Conservation (phyloP, 2,329 filamentous ascomycete species). For the Diaporthe destruens region DNA sequence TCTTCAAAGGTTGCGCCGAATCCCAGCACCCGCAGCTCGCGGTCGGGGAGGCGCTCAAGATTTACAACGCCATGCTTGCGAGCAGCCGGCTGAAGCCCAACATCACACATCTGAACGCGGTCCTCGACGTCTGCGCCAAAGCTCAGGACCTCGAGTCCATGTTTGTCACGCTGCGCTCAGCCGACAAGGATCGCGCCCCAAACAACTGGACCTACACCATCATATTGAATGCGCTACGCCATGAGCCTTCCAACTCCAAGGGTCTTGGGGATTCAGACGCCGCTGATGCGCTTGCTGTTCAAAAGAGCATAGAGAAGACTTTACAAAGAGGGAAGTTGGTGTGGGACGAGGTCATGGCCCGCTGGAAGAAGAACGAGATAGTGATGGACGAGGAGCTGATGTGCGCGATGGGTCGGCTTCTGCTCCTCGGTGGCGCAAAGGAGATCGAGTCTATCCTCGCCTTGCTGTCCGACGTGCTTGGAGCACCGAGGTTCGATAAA, state of each 20-base stretch:
- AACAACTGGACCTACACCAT: slow-evolving; percentile 83
- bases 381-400: slow-evolving; percentile 83
- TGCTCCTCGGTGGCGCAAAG: slow-evolving; percentile 73
- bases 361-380: slow-evolving; percentile 80
- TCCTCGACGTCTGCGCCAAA: slow-evolving; percentile 83
- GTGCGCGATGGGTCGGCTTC: slow-evolving; percentile 81
- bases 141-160: slow-evolving; percentile 83
- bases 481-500: slow-evolving; percentile 67
- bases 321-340: slow-evolving; percentile 78
- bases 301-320: slow-evolving; percentile 56
- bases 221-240: slow-evolving; percentile 81
- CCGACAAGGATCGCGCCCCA: slow-evolving; percentile 75
- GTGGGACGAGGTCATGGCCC: slow-evolving; percentile 84
- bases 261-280: slow-evolving; percentile 45
- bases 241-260: slow-evolving; percentile 53
- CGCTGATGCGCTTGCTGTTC: slow-evolving; percentile 49
- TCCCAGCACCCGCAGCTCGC: slow-evolving; percentile 70
- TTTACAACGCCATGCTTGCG: slow-evolving; percentile 82
- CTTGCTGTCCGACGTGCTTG: slow-evolving; percentile 85
- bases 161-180: slow-evolving; percentile 79
- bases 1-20: slow-evolving; percentile 80
- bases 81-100: slow-evolving; percentile 76
- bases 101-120: slow-evolving; percentile 88
- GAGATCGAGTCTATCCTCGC: slow-evolving; percentile 80
- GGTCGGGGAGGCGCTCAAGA: slow-evolving; percentile 75